Conservation (phyloP, 2,329 filamentous ascomycete species). For the Penicillium sp. region DNA sequence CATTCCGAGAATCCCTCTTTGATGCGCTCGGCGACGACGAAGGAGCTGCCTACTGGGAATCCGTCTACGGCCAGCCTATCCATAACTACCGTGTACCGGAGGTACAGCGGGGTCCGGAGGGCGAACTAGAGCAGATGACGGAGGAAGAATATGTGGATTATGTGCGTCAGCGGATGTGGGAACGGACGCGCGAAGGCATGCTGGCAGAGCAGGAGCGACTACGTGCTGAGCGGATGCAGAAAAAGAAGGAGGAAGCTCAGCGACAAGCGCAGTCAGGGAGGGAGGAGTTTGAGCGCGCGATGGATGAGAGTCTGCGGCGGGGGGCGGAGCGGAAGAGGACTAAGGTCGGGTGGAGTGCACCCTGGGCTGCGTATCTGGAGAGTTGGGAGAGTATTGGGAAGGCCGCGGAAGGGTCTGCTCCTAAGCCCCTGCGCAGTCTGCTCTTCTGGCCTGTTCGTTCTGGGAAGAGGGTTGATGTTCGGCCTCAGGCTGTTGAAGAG, state of each 20-base stretch:
- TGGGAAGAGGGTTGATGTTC: slow-evolving; percentile 57
- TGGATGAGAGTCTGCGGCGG: slow-evolving; percentile 66
- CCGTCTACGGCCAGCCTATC: slow-evolving; percentile 93
- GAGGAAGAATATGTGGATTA: slow-evolving; percentile 89
- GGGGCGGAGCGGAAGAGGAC: slow-evolving; percentile 59
- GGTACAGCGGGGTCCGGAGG: slow-evolving; percentile 47
- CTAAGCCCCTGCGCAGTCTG: slow-evolving; percentile 37
- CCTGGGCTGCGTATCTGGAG: slow-evolving; percentile 64
- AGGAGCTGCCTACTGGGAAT: slow-evolving; percentile 91
- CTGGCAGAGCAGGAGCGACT: slow-evolving; percentile 69
- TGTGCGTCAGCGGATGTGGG: slow-evolving; percentile 90
- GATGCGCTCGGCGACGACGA: slow-evolving; percentile 97
- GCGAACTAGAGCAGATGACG: slow-evolving; percentile 74
- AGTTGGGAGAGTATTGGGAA: slow-evolving; percentile 59
- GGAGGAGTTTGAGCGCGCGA: slow-evolving; percentile 55
- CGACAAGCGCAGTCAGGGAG: slow-evolving; percentile 27
- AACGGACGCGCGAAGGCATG: slow-evolving; percentile 82
- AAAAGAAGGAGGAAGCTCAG: slow-evolving; percentile 44
- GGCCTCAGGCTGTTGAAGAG: slow-evolving; percentile 59
- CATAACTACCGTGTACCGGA: slow-evolving; percentile 67
- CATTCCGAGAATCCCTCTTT: slow-evolving; percentile 91
- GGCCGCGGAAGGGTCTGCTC: slow-evolving; percentile 16
- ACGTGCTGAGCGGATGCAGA: slow-evolving; percentile 52
- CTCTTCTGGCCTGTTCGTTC: slow-evolving; percentile 73
- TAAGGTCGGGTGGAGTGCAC: slow-evolving; percentile 48